Base-by-base conservation (phyloP, 306 rosid genomes). In the Sophora flavescens region DNA sequence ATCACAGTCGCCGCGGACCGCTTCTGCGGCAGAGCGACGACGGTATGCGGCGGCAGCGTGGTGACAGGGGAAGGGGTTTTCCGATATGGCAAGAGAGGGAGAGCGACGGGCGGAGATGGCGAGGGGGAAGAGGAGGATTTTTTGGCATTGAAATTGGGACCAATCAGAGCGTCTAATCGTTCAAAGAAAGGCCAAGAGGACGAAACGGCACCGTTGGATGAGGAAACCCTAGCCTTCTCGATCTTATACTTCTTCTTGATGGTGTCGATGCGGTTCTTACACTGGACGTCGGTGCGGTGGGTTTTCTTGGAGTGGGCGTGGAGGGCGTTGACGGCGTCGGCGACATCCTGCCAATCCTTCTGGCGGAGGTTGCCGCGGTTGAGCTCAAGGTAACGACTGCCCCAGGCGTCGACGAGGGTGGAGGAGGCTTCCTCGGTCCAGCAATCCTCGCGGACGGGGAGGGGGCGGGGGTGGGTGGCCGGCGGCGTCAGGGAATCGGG, bases 311-410 rank as follows among this genome's bases (percentile, higher is more conserved):
- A 89, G 70, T 79, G 93, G 69, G 97, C 98, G 6, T 94, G 98
- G 39, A 92, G 97, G 13, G 93, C 89, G 82, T 94, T 94, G 71
- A 94, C 98, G 47, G 97, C 85, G 64, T 94, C 98, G 2, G 98
- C 98, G 15, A 94, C 97, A 5, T 94, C 98, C 79, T 92, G 95
- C 98, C 98, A 94, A 63, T 94, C 98, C 78, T 94, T 94, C 86
- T 90, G 98, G 6, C 98, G 97, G 81, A 94, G 98, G 58, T 92
- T 92, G 9, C 98, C 98, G 10, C 98, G 96, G 85, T 94, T 94
- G 47, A 94, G 97, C 78, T 94, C 97, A 6, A 94, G 47, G 69
- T 89, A 94, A 11, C 98, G 96, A 56, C 93, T 89, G 30, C 98
- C 98, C 98, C 98, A 94, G 17, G 91, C 89, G 56, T 92, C 97